phyloP scores from a whole-genome alignment of 1,284 basidiomycete genomes.

The Moesziomyces aphidis region DNA sequence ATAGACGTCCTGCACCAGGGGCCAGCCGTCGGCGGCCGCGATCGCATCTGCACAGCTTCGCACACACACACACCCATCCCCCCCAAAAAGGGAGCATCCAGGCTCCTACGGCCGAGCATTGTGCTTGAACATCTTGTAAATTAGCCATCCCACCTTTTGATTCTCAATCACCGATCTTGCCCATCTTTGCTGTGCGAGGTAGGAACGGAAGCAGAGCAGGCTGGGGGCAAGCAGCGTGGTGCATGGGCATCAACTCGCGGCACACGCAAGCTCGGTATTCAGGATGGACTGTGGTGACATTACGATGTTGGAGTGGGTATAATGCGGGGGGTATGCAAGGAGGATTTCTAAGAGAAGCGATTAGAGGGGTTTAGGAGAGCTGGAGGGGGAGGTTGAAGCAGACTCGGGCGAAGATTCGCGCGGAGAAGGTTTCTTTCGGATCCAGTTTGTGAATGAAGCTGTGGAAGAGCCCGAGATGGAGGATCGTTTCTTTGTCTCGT shows the following conservation, averaged over 20 bases:
- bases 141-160: too few species aligned
- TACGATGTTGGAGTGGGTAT: too few species aligned
- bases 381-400: not conserved
- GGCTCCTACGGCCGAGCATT: not conserved
- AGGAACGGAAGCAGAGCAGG: too few species aligned
- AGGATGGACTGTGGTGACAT: too few species aligned
- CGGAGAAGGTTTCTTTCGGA: not conserved
- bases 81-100: conserved; percentile 6
- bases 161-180: too few species aligned
- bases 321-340: too few species aligned
- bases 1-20: conserved; percentile 25
- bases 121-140: too few species aligned
- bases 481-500: not conserved
- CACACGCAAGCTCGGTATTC: too few species aligned
- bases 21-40: not conserved
- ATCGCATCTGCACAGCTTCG: too few species aligned
- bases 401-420: not conserved
- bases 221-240: too few species aligned
- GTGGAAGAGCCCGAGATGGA: not conserved
- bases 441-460: not conserved
- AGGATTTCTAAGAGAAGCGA: not conserved
- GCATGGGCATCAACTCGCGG: too few species aligned
- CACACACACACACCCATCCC: not conserved
- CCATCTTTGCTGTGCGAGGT: too few species aligned
- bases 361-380: not conserved